These are phyloP conservation scores for Pichia sp. DNA, from an alignment of 1,139 yeast species.

Conservation along the genomic window DNA sequence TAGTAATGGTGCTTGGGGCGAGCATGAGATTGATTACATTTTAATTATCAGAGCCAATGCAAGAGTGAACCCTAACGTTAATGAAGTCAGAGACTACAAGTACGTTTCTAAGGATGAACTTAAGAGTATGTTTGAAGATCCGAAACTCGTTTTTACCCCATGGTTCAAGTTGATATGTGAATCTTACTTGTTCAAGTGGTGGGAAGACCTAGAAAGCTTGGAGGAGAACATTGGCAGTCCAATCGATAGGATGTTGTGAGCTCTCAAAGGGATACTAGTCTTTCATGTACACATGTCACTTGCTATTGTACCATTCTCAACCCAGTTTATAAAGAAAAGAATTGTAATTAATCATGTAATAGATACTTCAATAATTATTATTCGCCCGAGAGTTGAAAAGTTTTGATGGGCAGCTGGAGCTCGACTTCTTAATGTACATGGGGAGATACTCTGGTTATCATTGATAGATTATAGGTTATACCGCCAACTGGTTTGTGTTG, in stretches of 20 bases:
- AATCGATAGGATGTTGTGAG: slow-evolving; percentile 40
- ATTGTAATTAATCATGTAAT: no score
- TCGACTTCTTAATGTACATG: no score
- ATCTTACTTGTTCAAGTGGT: slow-evolving; percentile 87
- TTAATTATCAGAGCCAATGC: slow-evolving; percentile 66
- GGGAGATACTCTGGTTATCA: no score
- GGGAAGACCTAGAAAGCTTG: slow-evolving; percentile 65
- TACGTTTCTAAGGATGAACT: slow-evolving; percentile 68
- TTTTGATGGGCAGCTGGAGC: no score
- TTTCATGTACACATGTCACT: no score
- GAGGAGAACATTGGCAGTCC: slow-evolving; percentile 38
- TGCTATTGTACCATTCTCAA: no score
- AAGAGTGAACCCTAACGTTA: slow-evolving; percentile 45
- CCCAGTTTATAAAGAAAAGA: no score
- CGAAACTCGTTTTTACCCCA: slow-evolving; percentile 70
- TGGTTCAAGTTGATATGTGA: slow-evolving; percentile 98
- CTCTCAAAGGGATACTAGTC: no score
- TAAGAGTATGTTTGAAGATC: slow-evolving; percentile 67
- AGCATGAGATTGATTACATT: slow-evolving; percentile 95
- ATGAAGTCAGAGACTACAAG: slow-evolving; percentile 77
- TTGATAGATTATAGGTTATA: no score
- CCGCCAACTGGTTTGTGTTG: no score
- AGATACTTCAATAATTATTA: no score
- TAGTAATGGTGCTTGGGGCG: slow-evolving; percentile 86
- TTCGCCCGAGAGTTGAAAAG: no score